Conservation (phyloP, 1,284 basidiomycete genomes). For the Naganishia liquefaciens region DNA sequence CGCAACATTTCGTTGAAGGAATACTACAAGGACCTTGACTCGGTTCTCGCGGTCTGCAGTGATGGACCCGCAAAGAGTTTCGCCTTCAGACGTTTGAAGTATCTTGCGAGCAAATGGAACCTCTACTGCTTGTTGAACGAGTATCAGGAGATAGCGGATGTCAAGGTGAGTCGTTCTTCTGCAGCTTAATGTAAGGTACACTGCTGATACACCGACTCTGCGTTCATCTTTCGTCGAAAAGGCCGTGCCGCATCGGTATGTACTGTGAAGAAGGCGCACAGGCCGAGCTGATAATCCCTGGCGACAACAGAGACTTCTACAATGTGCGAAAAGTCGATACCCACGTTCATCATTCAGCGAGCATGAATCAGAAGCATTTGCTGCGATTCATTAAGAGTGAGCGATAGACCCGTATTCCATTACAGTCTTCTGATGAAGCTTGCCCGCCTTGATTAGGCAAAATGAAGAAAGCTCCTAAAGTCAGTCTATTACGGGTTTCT, state of each 20-base stretch:
- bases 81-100: conserved; percentile 89
- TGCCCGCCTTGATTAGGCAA: conserved; percentile 4
- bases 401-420: conserved; percentile 29
- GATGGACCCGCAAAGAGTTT: conserved; percentile 96
- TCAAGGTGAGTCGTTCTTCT: conserved; percentile 77
- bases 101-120: conserved; percentile 91
- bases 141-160: conserved; percentile 89
- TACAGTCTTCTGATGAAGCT: neutral
- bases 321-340: conserved; percentile 98
- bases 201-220: conserved; percentile 3
- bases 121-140: conserved; percentile 93
- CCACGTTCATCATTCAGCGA: conserved; percentile 96
- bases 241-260: conserved; percentile 71
- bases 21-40: conserved; percentile 97
- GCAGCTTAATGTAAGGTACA: conserved; percentile 36
- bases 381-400: conserved; percentile 98
- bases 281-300: neutral
- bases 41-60: conserved; percentile 77
- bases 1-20: conserved; percentile 70
- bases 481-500: conserved; percentile 34
- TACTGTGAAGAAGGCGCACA: conserved; percentile 7
- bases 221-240: conserved; percentile 41
- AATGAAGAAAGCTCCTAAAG: conserved; percentile 59
- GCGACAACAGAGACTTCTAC: conserved; percentile 81
- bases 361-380: conserved; percentile 99